Evolutionary conservation across 2,329 filamentous ascomycete genomes (phyloP).

Genomic region (Cladosporium colombiae): DNA sequence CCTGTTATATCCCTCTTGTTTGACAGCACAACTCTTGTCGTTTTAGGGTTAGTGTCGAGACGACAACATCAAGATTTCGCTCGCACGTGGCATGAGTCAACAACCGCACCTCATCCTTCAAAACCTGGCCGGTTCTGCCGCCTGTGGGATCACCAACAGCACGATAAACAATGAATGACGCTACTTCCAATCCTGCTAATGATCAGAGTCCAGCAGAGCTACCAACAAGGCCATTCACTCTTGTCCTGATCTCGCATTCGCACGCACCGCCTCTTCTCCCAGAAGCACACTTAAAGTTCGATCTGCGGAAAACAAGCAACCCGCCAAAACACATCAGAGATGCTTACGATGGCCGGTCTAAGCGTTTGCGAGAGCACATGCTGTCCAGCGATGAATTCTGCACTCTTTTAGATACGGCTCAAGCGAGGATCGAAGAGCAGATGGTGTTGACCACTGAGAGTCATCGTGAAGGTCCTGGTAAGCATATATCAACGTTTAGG

Average conservation of each 20-base stretch:
- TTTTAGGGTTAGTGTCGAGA: neutral
- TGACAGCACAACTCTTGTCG: neutral
- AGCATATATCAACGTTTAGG: neutral
- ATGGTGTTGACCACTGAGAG: neutral
- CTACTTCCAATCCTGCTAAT: neutral
- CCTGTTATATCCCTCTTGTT: neutral
- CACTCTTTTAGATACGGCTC: conserved; percentile 1
- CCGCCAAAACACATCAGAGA: conserved; percentile 24
- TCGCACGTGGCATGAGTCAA: neutral
- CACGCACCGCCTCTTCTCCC: conserved; percentile 22
- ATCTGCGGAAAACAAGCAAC: conserved; percentile 20
- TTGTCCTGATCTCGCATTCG: conserved; percentile 22
- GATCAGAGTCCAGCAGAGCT: neutral
- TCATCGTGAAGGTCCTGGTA: neutral
- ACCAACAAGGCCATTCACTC: neutral
- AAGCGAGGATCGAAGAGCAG: neutral
- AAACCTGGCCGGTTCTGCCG: neutral
- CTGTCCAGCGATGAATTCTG: conserved; percentile 19
- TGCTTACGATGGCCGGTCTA: conserved; percentile 22
- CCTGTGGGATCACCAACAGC: neutral
- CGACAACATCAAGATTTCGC: neutral
- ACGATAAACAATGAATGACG: neutral
- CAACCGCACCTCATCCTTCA: neutral
- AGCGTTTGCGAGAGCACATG: conserved; percentile 23
- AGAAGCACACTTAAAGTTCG: conserved; percentile 20